Conservation (phyloP, 2,329 filamentous ascomycete species). For the Microcera coccophila region DNA sequence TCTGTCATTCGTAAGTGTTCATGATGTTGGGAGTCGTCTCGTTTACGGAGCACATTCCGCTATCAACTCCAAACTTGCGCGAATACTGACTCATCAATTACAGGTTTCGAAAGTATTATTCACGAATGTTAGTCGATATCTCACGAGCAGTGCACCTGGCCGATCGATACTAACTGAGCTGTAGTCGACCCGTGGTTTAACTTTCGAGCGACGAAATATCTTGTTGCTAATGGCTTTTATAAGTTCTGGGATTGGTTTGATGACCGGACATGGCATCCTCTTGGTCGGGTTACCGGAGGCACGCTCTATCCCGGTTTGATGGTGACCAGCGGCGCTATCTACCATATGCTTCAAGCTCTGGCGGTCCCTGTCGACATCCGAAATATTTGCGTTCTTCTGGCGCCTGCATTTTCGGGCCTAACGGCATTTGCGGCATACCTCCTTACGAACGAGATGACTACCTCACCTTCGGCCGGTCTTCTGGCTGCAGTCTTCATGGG, state of each 20-base stretch:
- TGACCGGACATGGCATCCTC: constrained; percentile 98
- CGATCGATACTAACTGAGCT: constrained; percentile 25
- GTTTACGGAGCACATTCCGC: not conserved
- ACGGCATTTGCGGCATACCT: constrained; percentile 93
- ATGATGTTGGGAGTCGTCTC: constrained; percentile 2
- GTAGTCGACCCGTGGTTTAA: constrained; percentile 99
- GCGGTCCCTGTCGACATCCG: constrained; percentile 95
- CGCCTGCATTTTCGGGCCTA: constrained; percentile 88
- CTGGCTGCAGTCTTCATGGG: constrained; percentile 96
- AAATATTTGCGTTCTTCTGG: constrained; percentile 96
- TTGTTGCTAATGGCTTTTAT: constrained; percentile 95
- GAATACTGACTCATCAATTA: constrained; percentile 3
- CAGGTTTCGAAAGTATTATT: constrained; percentile 97
- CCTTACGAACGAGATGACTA: constrained; percentile 93
- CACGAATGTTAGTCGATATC: constrained; percentile 80
- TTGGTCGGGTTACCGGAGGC: constrained; percentile 95
- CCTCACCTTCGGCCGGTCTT: constrained; percentile 90
- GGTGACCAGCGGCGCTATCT: constrained; percentile 97
- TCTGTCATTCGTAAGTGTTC: constrained; percentile 84
- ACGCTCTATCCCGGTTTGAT: constrained; percentile 98
- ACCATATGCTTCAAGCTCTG: constrained; percentile 84
- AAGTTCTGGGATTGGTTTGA: constrained; percentile 99
- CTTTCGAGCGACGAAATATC: constrained; percentile 96
- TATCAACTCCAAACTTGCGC: constrained; percentile 2
- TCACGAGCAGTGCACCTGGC: constrained; percentile 8